Percentiles rank a stretch among this genome's conserved stretches.
Evolutionary conservation across 345 rosid species (phyloP).

Genomic region (Populus ilicifolia): DNA sequence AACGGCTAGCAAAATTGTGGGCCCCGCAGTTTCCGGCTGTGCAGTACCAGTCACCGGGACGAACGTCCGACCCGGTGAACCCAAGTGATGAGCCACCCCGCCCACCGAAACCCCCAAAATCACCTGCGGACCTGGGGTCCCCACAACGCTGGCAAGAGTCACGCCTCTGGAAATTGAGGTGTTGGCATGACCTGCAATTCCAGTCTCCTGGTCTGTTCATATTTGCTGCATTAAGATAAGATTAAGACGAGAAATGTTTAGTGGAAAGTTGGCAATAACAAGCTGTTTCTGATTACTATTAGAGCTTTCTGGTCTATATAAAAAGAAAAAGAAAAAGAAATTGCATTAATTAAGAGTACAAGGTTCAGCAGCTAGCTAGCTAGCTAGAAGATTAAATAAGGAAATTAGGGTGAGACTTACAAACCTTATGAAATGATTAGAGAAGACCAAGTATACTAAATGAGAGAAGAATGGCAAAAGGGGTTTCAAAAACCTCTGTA

Average conservation of each 20-base stretch:
- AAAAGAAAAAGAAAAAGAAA: no score
- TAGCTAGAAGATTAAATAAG: not conserved
- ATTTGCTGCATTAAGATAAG: conserved; percentile 7
- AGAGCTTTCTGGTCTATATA: not conserved
- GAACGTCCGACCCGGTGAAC: conserved; percentile 79
- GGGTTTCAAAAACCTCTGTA: not conserved
- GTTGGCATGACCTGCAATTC: conserved; percentile 87
- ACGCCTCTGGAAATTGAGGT: conserved; percentile 82
- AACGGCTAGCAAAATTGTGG: conserved; percentile 91
- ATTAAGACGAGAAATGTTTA: not conserved
- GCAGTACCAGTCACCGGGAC: conserved; percentile 99
- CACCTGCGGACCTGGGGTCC: conserved; percentile 33
- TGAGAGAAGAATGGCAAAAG: not conserved
- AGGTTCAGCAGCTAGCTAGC: not conserved
- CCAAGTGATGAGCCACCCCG: conserved; percentile 61
- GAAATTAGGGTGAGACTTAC: not conserved
- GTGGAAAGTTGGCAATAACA: no score
- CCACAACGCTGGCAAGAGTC: conserved; percentile 80
- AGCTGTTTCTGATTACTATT: not conserved
- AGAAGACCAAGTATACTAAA: not conserved
- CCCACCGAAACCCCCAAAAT: conserved; percentile 45
- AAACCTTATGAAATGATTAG: not conserved
- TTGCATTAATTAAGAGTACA: no score
- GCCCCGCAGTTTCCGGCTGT: conserved; percentile 75
- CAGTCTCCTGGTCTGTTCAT: conserved; percentile 91